A percentile compares a stretch with the other conserved stretches of the same genome.
phyloP scores from a whole-genome alignment of 441 rosid genomes.

The Raphanus hybrid region DNA sequence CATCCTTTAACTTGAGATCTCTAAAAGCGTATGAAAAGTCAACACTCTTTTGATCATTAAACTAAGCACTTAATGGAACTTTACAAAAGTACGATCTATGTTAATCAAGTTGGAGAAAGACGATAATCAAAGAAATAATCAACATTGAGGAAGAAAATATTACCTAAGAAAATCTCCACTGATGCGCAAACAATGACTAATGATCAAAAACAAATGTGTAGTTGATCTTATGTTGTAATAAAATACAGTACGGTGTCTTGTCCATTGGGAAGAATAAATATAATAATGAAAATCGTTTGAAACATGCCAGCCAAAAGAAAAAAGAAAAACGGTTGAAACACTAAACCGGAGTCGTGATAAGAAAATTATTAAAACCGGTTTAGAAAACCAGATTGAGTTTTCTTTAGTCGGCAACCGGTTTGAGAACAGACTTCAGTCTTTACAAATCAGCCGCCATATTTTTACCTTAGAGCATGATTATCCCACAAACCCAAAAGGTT shows the following conservation, averaged over 20 bases:
- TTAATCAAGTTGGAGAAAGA: background rate
- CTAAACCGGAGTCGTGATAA: slow-evolving; percentile 19
- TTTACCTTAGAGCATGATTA: too few relatives aligned
- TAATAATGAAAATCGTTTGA: background rate
- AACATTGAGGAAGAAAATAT: background rate
- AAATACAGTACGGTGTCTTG: background rate
- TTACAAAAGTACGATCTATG: background rate
- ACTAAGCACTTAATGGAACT: background rate
- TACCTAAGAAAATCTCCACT: background rate
- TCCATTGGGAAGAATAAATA: background rate
- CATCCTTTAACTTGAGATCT: background rate
- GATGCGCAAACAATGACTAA: background rate
- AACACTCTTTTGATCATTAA: background rate
- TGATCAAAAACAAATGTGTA: background rate
- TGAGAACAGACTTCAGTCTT: background rate
- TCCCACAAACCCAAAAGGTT: too few relatives aligned
- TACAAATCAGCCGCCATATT: slow-evolving; percentile 28
- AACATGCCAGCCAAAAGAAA: background rate
- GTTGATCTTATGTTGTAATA: background rate
- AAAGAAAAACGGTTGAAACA: background rate
- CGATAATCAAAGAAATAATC: background rate
- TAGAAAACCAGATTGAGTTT: background rate
- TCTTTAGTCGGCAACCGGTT: slow-evolving; percentile 20
- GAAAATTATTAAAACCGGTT: slow-evolving; percentile 17
- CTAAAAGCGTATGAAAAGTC: background rate